Percentiles rank a stretch among this genome's conserved stretches.
These are phyloP conservation scores for Colletotrichum camelliae DNA, from an alignment of 2,329 filamentous ascomycete genomes.

Conservation along the genomic window DNA sequence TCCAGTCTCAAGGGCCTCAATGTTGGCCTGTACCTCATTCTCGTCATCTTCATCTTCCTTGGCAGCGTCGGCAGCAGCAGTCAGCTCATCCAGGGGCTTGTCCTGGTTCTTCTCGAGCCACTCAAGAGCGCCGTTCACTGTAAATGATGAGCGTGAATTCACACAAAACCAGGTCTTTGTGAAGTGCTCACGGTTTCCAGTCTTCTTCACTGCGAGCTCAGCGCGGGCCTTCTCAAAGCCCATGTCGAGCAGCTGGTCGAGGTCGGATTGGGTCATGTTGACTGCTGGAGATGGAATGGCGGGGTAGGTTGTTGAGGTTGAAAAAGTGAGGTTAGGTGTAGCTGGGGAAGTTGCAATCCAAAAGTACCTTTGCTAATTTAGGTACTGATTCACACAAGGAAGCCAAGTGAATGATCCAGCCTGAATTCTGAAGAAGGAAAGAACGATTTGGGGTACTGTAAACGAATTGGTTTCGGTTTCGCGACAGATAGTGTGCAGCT, in stretches of 20 bases:
- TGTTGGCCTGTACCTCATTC: conserved; percentile 57
- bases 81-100: conserved; percentile 82
- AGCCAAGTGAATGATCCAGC: neutral
- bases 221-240: conserved; percentile 85
- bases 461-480: conserved; percentile 8
- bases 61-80: conserved; percentile 45
- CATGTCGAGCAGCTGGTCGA: conserved; percentile 70
- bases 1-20: conserved; percentile 71
- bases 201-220: conserved; percentile 83
- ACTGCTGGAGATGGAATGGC: conserved; percentile 19
- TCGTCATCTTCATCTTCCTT: conserved; percentile 49
- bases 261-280: conserved; percentile 63
- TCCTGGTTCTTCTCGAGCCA: conserved; percentile 95
- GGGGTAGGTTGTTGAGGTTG: conserved; percentile 21
- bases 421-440: neutral
- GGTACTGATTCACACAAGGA: neutral
- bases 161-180: neutral
- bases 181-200: conserved; percentile 73
- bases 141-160: conserved; percentile 1
- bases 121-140: conserved; percentile 88
- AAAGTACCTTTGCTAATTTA: neutral
- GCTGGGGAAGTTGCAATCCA: neutral
- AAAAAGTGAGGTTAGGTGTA: conserved; percentile 19
- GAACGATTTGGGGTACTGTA: neutral
- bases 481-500: neutral